Base-by-base conservation (phyloP, 2,329 filamentous ascomycete genomes). In the Hypomyces rosellus region DNA sequence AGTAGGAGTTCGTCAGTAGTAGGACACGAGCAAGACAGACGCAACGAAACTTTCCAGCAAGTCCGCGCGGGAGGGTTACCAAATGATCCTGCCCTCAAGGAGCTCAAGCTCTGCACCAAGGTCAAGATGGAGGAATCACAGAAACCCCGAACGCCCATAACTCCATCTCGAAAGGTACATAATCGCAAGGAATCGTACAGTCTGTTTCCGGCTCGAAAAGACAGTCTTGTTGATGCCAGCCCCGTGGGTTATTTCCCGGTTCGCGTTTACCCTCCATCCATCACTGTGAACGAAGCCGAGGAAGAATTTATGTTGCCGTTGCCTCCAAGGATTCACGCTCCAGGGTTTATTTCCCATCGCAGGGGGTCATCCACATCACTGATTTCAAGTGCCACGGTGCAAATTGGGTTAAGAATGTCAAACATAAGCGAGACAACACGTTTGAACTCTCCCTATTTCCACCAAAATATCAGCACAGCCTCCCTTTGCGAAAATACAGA, bases 371-470 rank as follows among this genome's bases (percentile, higher is more conserved):
- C 25, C 25, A 30, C 81, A 5, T 88, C 84, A 1, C 72, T 82
- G 39, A 74, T 73, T 14, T 87, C 84, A 41, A 80, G 80, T 9
- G 83, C 83, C 20, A 88, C 84, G 0, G 84, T 88, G 11, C 84
- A 87, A 61, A 88, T 88, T 46, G 85, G 84, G 1, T 71, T 88
- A 14, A 78, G 85, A 11, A 72, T 88, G 49, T 88, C 84, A 22
- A 81, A 75, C 48, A 74, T 78, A 33, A 69, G 75, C 13, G 76
- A 80, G 55, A 73, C 80, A 54, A 65, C 69, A 1, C 68, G 57
- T 7, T 40, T 59, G n/a, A 25, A 49, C 15, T 58, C 57, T 9
- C 54, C 63, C 1, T 55, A 48, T 22, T 54, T 52, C 44, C 39
- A 53, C 8, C 34, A 20, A 14, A 30, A 30, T 30, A 37, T 34